Conservation (phyloP, 495 filamentous ascomycete genomes). For the Aspergillus sparsus region DNA sequence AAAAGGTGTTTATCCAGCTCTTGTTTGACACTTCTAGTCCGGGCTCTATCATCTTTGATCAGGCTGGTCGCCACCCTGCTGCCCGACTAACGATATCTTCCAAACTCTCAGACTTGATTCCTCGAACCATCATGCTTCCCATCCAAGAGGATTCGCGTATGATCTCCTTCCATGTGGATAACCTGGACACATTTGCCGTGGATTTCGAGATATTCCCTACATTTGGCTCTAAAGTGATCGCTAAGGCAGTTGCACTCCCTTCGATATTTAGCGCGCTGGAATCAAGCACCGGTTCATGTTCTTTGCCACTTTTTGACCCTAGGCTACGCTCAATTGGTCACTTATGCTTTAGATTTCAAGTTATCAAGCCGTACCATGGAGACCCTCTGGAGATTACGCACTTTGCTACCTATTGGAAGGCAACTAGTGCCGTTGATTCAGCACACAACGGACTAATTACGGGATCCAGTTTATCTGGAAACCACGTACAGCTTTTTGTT, state of each 20-base stretch:
- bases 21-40: slow-evolving; percentile 71
- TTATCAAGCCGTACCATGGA: slow-evolving; percentile 96
- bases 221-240: slow-evolving; percentile 95
- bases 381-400: slow-evolving; percentile 92
- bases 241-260: slow-evolving; percentile 87
- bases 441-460: slow-evolving; percentile 86
- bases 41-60: slow-evolving; percentile 84
- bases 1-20: slow-evolving; percentile 91
- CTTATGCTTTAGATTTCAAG: slow-evolving; percentile 88
- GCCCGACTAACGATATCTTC: slow-evolving; percentile 94
- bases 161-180: slow-evolving; percentile 95
- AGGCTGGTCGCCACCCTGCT: slow-evolving; percentile 92
- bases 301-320: slow-evolving; percentile 88
- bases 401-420: slow-evolving; percentile 99
- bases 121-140: slow-evolving; percentile 89
- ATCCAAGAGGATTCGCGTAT: slow-evolving; percentile 92
- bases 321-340: slow-evolving; percentile 92
- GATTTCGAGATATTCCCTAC: slow-evolving; percentile 98
- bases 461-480: slow-evolving; percentile 89
- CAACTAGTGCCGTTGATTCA: slow-evolving; percentile 84
- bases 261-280: slow-evolving; percentile 73
- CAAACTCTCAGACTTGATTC: slow-evolving; percentile 92
- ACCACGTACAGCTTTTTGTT: slow-evolving; percentile 88
- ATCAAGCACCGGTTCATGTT: slow-evolving; percentile 78
- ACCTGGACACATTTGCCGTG: slow-evolving; percentile 84